Evolutionary conservation across 23 red algal species (phyloP).

Genomic region (Gracilaria gracilis): DNA sequence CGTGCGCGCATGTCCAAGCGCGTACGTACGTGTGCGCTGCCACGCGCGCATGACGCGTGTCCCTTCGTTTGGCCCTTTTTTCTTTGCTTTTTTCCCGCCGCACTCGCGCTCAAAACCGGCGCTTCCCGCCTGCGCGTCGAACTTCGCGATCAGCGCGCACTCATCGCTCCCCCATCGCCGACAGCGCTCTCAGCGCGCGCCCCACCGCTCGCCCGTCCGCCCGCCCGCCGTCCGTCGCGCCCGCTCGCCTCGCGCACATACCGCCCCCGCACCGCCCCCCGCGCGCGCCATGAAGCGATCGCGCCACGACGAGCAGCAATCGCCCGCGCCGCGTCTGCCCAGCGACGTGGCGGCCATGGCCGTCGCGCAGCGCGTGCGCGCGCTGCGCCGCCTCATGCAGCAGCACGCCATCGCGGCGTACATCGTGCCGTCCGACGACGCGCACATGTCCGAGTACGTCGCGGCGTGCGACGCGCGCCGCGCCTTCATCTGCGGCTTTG

Average conservation of each 20-base stretch:
- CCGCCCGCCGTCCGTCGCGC: background rate
- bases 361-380: conserved; percentile 42
- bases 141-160: no score
- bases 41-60: no score
- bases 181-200: background rate
- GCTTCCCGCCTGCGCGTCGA: no score
- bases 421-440: conserved; percentile 85
- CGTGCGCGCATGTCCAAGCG: no score
- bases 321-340: conserved; percentile 23
- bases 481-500: conserved; percentile 87
- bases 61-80: no score
- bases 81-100: no score
- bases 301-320: conserved; percentile 11
- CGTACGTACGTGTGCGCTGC: no score
- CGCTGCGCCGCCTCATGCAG: conserved; percentile 54
- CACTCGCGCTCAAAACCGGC: no score
- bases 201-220: background rate
- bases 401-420: conserved; percentile 63
- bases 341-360: conserved; percentile 60
- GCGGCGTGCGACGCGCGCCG: conserved; percentile 74
- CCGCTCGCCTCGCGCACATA: background rate
- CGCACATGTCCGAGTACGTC: conserved; percentile 93
- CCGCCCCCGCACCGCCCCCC: background rate
- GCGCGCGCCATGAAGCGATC: conserved; percentile 42
- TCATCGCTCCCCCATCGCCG: no score